Percentiles rank a stretch among this genome's conserved stretches.
phyloP scores from a whole-genome alignment of 805 yeast species.

The Myxozyma melibiosi region DNA sequence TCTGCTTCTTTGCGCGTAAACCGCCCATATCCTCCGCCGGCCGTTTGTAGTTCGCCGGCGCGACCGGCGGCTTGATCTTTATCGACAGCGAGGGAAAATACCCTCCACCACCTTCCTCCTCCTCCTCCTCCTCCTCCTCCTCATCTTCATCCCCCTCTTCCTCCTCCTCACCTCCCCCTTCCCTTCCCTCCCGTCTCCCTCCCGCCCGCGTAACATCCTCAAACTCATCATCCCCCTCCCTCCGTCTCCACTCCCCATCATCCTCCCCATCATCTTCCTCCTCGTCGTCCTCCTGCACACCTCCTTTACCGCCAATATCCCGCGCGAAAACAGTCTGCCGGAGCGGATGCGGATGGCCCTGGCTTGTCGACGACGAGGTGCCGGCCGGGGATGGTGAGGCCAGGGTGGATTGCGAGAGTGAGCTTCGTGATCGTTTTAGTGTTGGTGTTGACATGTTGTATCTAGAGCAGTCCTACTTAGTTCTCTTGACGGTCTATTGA shows the following conservation, averaged over 20 bases:
- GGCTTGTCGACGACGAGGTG: too few relatives aligned
- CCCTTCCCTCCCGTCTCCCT: neutral
- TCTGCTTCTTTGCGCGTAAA: neutral
- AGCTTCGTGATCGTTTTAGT: too few relatives aligned
- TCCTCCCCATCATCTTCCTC: conserved; percentile 18
- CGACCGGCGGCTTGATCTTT: conserved; percentile 4
- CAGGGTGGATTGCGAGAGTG: neutral
- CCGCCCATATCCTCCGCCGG: too few relatives aligned
- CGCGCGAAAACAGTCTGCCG: conserved; percentile 24
- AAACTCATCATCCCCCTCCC: neutral
- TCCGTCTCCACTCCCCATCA: conserved; percentile 12
- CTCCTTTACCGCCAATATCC: conserved; percentile 9
- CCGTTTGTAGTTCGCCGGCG: too few relatives aligned
- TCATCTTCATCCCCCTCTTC: neutral
- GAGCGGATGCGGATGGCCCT: conserved; percentile 25
- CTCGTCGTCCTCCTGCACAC: conserved; percentile 35
- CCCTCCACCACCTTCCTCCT: neutral
- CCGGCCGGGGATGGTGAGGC: neutral
- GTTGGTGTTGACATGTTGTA: too few relatives aligned
- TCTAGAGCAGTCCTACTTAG: too few relatives aligned
- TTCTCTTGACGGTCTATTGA: too few relatives aligned
- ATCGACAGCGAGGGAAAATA: conserved; percentile 5
- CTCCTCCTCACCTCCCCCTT: neutral
- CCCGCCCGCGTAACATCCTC: neutral
- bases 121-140: neutral